phyloP scores from a whole-genome alignment of 768 basidiomycete genomes.

The Lactifluus subvellereus region DNA sequence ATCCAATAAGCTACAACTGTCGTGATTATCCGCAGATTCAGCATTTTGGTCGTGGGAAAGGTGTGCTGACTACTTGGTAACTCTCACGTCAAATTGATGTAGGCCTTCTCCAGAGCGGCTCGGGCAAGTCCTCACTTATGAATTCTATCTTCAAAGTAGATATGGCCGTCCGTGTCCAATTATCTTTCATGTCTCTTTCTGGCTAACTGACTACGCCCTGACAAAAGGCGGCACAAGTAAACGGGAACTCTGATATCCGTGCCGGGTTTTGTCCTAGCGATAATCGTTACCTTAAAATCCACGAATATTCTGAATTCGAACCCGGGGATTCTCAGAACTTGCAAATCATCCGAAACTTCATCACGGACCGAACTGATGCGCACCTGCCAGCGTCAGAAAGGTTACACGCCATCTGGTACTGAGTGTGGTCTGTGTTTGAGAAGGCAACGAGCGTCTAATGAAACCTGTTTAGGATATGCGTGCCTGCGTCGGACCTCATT shows the following conservation, averaged over 20 bases:
- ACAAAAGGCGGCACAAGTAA: not conserved
- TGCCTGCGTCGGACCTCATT: not conserved
- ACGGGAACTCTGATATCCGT: not conserved
- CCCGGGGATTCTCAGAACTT: not conserved
- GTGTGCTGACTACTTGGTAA: not conserved
- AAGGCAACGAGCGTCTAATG: not conserved
- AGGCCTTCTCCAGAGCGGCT: not conserved
- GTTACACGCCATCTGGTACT: conserved; percentile 14
- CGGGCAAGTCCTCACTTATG: conserved; percentile 15
- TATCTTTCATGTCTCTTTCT: not conserved
- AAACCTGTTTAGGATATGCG: conserved; percentile 3
- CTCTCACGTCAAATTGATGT: not conserved
- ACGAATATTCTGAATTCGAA: not conserved
- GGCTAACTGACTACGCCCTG: not conserved
- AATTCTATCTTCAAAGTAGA: not conserved
- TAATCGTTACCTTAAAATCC: not conserved
- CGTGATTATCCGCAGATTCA: not conserved
- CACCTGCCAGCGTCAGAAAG: not conserved
- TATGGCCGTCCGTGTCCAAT: not conserved
- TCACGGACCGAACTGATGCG: not conserved
- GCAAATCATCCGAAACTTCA: not conserved
- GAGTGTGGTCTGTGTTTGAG: not conserved
- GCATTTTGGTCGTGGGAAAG: conserved; percentile 13
- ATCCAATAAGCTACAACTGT: not conserved
- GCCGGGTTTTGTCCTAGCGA: not conserved